Evolutionary conservation across 371 early-diverging fungal species (phyloP).

Genomic region (Mucor lusitanicus): DNA sequence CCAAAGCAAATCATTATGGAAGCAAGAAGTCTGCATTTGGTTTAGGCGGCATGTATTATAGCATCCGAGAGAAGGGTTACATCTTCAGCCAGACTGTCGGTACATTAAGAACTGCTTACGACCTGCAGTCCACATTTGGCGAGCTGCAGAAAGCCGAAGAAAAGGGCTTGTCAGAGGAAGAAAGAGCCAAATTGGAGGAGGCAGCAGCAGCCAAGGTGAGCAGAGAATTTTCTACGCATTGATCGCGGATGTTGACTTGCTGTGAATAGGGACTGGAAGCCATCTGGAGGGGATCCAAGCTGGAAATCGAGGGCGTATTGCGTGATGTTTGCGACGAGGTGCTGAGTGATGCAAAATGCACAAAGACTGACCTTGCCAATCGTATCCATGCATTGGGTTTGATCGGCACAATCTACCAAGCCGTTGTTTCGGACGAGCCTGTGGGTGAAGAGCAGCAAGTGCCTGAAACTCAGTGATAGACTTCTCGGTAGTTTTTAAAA

Average conservation of each 20-base stretch:
- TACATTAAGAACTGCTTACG: conserved; percentile 86
- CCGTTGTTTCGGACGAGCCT: conserved; percentile 32
- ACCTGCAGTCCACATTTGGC: conserved; percentile 84
- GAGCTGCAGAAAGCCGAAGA: conserved; percentile 90
- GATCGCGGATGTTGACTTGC: too few species aligned
- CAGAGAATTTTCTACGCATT: neutral
- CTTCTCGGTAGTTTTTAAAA: neutral
- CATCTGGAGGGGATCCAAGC: conserved; percentile 91
- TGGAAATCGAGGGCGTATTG: conserved; percentile 92
- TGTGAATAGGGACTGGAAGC: conserved; percentile 77
- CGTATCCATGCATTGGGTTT: conserved; percentile 74
- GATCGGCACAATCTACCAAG: conserved; percentile 72
- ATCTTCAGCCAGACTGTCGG: conserved; percentile 89
- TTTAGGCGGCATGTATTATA: conserved; percentile 68
- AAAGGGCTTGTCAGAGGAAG: conserved; percentile 64
- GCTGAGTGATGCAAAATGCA: conserved; percentile 62
- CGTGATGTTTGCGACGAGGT: conserved; percentile 90
- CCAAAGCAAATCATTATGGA: conserved; percentile 84
- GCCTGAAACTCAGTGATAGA: neutral
- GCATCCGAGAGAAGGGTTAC: conserved; percentile 77
- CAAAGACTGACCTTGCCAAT: conserved; percentile 53
- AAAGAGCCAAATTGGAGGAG: conserved; percentile 68
- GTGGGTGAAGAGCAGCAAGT: neutral
- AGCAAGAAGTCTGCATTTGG: conserved; percentile 74
- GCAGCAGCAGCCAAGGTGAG: conserved; percentile 66